Conservation (phyloP, 2,329 filamentous ascomycete genomes). For the Leptographium procerum region DNA sequence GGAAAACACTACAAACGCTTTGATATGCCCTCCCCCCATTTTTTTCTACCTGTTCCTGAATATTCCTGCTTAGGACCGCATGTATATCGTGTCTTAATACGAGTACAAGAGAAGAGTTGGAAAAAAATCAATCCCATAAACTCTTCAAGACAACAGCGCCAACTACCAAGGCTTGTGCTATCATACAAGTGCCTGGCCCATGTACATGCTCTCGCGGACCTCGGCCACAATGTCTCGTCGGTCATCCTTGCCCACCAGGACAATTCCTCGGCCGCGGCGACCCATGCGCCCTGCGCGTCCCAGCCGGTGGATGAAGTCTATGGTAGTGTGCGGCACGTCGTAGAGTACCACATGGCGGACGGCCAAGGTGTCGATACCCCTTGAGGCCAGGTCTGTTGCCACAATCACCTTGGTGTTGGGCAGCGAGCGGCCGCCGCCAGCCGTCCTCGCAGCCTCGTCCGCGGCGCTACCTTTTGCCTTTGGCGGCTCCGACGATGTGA, state of each 20-base stretch:
- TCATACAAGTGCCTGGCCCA: constrained; percentile 65
- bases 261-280: constrained; percentile 75
- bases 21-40: neutral
- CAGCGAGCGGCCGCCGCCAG: constrained; percentile 39
- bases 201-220: constrained; percentile 81
- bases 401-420: constrained; percentile 83
- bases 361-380: constrained; percentile 87
- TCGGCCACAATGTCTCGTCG: constrained; percentile 83
- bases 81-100: neutral
- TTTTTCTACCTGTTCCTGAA: neutral
- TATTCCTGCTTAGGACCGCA: neutral
- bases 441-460: neutral
- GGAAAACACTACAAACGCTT: neutral
- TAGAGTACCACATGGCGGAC: constrained; percentile 89
- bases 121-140: neutral
- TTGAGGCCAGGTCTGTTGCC: constrained; percentile 81
- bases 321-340: constrained; percentile 94
- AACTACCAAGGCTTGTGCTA: too few species aligned
- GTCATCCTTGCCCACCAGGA: constrained; percentile 82
- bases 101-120: neutral
- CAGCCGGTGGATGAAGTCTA: constrained; percentile 95
- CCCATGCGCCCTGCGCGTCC: constrained; percentile 90
- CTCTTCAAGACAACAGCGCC: too few species aligned
- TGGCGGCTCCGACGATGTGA: constrained; percentile 45
- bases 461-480: constrained; percentile 9